phyloP scores from a whole-genome alignment of 805 yeast genomes.

The Sugiyamaella chiloensis region DNA sequence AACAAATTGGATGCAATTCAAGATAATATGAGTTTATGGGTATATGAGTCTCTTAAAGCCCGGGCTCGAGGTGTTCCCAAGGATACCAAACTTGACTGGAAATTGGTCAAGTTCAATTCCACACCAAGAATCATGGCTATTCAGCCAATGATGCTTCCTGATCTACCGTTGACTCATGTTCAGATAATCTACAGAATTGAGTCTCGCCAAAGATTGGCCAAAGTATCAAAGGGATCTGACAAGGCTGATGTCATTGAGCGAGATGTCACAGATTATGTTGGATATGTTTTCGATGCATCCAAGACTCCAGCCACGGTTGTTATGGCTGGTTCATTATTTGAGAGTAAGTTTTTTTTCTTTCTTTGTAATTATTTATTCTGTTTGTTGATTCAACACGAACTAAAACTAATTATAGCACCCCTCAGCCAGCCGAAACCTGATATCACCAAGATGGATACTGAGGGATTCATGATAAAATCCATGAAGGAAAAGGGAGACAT shows the following conservation, averaged over 20 bases:
- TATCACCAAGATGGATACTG: conserved; percentile 28
- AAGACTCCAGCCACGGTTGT: conserved; percentile 51
- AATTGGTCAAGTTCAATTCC: conserved; percentile 61
- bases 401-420: conserved; percentile 25
- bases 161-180: conserved; percentile 50
- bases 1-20: conserved; percentile 46
- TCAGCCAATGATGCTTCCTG: conserved; percentile 62
- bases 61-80: conserved; percentile 57
- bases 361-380: neutral
- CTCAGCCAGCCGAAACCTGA: conserved; percentile 33
- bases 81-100: conserved; percentile 67
- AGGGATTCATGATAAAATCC: conserved; percentile 28
- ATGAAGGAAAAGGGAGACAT: conserved; percentile 39
- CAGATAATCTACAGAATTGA: conserved; percentile 63
- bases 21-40: conserved; percentile 56
- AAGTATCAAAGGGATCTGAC: conserved; percentile 44
- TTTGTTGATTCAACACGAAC: no score
- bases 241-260: conserved; percentile 48
- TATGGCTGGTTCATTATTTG: conserved; percentile 67
- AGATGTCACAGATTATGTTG: conserved; percentile 58
- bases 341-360: conserved; percentile 36
- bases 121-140: conserved; percentile 72
- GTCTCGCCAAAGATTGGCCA: conserved; percentile 57
- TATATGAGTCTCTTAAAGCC: conserved; percentile 51
- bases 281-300: conserved; percentile 56